Percentiles rank a stretch among this genome's conserved stretches.
Evolutionary conservation across 2,329 filamentous ascomycete genomes (phyloP).

Genomic region (Zasmidium angulare): DNA sequence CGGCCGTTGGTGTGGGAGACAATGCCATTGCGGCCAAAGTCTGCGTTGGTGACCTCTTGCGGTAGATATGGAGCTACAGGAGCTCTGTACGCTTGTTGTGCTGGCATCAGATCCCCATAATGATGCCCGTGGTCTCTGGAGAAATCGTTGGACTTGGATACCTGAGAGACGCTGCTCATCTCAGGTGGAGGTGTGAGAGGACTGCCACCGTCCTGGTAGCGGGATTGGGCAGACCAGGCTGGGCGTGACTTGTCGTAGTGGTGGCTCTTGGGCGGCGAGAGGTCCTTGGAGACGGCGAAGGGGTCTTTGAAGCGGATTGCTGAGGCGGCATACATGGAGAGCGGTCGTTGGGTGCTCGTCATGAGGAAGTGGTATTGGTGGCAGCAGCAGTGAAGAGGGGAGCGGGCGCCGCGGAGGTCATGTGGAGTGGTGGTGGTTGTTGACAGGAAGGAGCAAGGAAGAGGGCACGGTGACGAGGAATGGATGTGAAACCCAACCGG

Average conservation of each 20-base stretch:
- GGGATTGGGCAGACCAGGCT: constrained; percentile 22
- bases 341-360: constrained; percentile 25
- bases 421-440: constrained; percentile 9
- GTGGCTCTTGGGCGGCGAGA: constrained; percentile 14
- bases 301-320: constrained; percentile 37
- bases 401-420: constrained; percentile 16
- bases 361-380: constrained; percentile 22
- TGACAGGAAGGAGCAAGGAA: constrained; percentile 15
- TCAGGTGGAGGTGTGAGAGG: constrained; percentile 38
- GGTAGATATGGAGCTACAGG: constrained; percentile 20
- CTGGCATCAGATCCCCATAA: constrained; percentile 23
- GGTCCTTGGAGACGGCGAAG: constrained; percentile 31
- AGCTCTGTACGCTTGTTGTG: constrained; percentile 24
- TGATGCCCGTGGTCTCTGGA: constrained; percentile 30
- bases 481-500: constrained; percentile 5
- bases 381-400: constrained; percentile 1
- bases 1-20: constrained; percentile 17
- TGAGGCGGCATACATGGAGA: constrained; percentile 36
- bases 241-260: constrained; percentile 16
- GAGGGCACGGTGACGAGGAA: constrained; percentile 5
- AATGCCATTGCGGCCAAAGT: constrained; percentile 12
- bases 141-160: constrained; percentile 22
- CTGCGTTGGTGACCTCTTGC: constrained; percentile 14
- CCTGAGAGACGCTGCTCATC: constrained; percentile 32
- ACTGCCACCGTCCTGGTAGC: constrained; percentile 20